A percentile compares a stretch with the other conserved stretches of the same genome.
Evolutionary conservation across 805 yeast species (phyloP).

Genomic region (Metschnikowia baotianmanensis): DNA sequence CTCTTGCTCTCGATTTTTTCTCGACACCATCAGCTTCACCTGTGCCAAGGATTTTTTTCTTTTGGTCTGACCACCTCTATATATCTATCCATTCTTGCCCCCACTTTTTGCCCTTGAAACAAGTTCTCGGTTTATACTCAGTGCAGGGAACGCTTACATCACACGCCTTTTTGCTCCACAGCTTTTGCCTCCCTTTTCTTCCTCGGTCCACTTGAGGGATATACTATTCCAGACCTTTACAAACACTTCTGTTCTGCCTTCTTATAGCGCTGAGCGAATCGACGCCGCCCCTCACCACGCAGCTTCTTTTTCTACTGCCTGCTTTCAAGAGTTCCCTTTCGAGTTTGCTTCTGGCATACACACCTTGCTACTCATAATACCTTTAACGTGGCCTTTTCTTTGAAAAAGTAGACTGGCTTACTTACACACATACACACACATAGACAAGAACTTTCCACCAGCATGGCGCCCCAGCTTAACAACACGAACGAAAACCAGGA

Average conservation of each 20-base stretch:
- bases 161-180: constrained; percentile 4
- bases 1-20: neutral
- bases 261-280: neutral
- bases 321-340: neutral
- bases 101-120: constrained; percentile 1
- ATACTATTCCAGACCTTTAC: too few species aligned
- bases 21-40: neutral
- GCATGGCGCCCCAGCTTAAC: constrained; percentile 32
- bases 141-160: constrained; percentile 2
- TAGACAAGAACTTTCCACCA: neutral
- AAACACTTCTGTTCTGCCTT: constrained; percentile 5
- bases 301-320: neutral
- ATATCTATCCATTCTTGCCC: neutral
- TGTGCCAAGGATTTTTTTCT: neutral
- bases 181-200: neutral
- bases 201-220: too few species aligned
- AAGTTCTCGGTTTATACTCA: neutral
- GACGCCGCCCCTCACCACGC: constrained; percentile 1
- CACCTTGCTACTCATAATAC: neutral
- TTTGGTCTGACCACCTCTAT: neutral
- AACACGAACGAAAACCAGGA: constrained; percentile 32
- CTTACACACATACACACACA: too few species aligned
- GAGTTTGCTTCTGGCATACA: neutral
- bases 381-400: too few species aligned
- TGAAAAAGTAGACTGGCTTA: too few species aligned